Evolutionary conservation across 225 moss, liverwort and hornwort genomes (phyloP), one percentile per base, ranked within the genome.

Genomic region (Takakia lepidozioides): DNA sequence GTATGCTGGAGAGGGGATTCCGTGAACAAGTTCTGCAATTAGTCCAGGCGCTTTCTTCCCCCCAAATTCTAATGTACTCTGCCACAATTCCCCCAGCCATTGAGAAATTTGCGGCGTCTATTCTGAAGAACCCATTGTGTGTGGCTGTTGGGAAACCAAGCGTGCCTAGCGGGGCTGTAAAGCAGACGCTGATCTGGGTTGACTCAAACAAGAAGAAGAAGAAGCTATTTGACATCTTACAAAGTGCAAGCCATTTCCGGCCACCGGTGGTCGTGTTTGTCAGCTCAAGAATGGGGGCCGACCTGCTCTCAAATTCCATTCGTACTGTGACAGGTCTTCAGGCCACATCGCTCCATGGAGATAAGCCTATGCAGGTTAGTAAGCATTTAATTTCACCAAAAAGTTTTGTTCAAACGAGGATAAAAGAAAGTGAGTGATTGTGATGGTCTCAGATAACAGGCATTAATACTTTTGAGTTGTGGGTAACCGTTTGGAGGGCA

Each of bases 251-350:
- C 32, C 93, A 95, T 58, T 95, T 84, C 52, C 76, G 63, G 46
- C 93, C 90, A 61, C 93, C 93, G 30, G 82, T 80, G 62, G 75
- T 95, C 59, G 84, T 95, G 19, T 95, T 95, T 54, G 90, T 95
- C 44, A 75, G 64, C 49, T 89, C 86, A 26, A 86, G 93, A 52
- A 58, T 71, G 43, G 93, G 93, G 10, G 84, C 93, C 25, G 93
- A 95, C 47, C 55, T 95, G 27, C 68, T 95, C 18, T 79, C 86
- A 25, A 84, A 82, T 38, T 69, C 86, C 38, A 84, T 95, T 53
- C 70, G 66, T 23, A 61, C 47, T 24, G 66, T 74, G 19, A 95
- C 86, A 14, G 86, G 93, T 48, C 54, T 90, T 15, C 55, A 69
- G 30, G 80, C 93, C 22, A 58, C 72, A 21, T 72, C 93, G 22